Percentiles rank a stretch among this genome's conserved stretches.
Conservation (phyloP, 148 eudicot species). For the Chenopodium album region DNA sequence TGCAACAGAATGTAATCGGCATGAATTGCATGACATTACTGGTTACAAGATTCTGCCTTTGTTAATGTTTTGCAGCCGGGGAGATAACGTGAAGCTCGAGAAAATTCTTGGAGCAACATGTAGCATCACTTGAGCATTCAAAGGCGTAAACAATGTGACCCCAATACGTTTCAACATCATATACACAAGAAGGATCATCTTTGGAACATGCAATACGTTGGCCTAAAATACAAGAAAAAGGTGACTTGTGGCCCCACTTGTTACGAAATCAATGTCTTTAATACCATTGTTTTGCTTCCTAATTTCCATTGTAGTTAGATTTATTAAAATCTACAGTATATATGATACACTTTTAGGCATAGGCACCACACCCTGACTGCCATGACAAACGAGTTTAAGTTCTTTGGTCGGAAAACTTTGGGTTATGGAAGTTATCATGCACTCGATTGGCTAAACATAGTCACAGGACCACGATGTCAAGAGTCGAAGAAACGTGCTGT, state of each 20-base stretch:
- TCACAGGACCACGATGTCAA: background rate
- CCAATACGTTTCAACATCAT: background rate
- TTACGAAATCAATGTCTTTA: background rate
- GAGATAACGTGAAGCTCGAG: background rate
- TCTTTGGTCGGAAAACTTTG: background rate
- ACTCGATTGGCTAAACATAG: background rate
- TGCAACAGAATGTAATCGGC: too few relatives aligned
- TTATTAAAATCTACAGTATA: background rate
- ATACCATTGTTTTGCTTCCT: background rate
- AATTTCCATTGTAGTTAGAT: background rate
- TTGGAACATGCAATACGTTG: constrained; percentile 15
- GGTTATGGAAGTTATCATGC: constrained; percentile 13
- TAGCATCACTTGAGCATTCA: background rate
- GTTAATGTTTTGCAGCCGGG: background rate
- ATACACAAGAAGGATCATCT: constrained; percentile 4
- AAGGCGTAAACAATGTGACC: constrained; percentile 14
- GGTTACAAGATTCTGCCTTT: background rate
- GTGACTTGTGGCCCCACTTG: background rate
- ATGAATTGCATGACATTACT: too few relatives aligned
- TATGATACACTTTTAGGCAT: background rate
- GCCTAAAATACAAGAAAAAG: background rate
- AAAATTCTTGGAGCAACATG: constrained; percentile 4
- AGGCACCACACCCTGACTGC: background rate
- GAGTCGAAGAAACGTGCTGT: background rate
- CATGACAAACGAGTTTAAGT: constrained; percentile 1